Evolutionary conservation across 352 stramenopile species (phyloP), one percentile per base, ranked within the genome.

Genomic region (Peronospora belbahrii): DNA sequence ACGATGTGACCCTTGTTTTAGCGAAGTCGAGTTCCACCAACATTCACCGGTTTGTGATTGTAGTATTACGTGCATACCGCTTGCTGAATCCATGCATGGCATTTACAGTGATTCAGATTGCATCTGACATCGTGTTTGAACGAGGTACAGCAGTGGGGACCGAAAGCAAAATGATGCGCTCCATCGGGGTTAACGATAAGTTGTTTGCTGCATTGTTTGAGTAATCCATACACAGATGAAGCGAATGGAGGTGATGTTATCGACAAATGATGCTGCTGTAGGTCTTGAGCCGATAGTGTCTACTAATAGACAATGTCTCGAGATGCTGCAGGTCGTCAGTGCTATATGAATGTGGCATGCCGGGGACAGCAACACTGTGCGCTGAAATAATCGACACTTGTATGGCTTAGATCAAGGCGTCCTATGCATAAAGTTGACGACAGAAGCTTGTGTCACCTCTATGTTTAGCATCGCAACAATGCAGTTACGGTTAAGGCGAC

Each of bases 31-130:
- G 43, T 78, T 66, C 76, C 76, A 91, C 37, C 64, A 59, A 47
- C 76, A 87, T 62, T 91, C 77, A 6, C 73, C 77, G 18, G 73
- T 89, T 52, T 56, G 56, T 81, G 74, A 53, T 84, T 88, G 58
- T 88, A 88, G 61, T 77, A 82, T 37, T 91, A 89, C 11, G 54
- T 47, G 19, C 59, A n/a, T 78, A 17, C 73, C 68, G 2, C 59
- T 72, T 18, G 53, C 40, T 20, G 72, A 50, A 49, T 91, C 77
- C 27, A 79, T 60, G 52, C 70, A 86, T 34, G 82, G 61, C 31
- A 88, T 56, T 75, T 74, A 89, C 25, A 52, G 42, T 5, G 47
- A 35, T 9, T 60, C 43, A 4, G 38, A 44, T 27, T 22, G 22
- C 2, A 7, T 24, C 39, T 55, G 33, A 6, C 23, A 48, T 22